Evolutionary conservation across 2,329 filamentous ascomycete genomes (phyloP).

Genomic region (Trichothecium sympodiale): DNA sequence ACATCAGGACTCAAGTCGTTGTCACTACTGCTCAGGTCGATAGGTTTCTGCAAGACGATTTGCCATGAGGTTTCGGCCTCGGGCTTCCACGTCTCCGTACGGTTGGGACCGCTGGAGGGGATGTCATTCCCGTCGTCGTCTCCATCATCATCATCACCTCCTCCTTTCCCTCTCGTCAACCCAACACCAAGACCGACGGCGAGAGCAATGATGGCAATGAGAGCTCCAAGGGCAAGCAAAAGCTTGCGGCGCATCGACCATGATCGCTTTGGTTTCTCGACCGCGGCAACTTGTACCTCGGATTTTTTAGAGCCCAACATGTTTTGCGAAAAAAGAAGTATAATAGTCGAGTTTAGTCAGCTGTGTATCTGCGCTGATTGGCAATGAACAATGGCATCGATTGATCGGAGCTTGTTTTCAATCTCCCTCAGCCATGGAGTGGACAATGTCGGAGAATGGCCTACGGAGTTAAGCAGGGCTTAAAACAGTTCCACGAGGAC

Average conservation of each 20-base stretch:
- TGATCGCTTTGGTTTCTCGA: slow-evolving; percentile 6
- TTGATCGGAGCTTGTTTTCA: no score
- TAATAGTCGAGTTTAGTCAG: no score
- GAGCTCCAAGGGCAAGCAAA: slow-evolving; percentile 12
- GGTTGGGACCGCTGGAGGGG: slow-evolving; percentile 8
- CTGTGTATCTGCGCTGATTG: no score
- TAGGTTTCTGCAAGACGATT: slow-evolving; percentile 40
- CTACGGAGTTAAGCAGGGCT: no score
- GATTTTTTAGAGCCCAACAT: slow-evolving; percentile 3
- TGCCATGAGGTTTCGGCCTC: slow-evolving; percentile 45
- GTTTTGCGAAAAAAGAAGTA: no score
- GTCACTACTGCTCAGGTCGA: slow-evolving; percentile 29
- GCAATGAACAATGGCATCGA: no score
- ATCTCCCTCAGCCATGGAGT: no score
- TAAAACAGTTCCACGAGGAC: no score
- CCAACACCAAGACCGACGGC: slow-evolving; percentile 47
- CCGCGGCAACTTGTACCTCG: neutral
- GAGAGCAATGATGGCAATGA: slow-evolving; percentile 26
- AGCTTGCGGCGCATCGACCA: slow-evolving; percentile 21
- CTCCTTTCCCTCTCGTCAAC: slow-evolving; percentile 24
- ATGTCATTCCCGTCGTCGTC: slow-evolving; percentile 12
- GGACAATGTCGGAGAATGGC: no score
- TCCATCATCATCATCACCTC: slow-evolving; percentile 9
- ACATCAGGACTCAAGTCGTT: slow-evolving; percentile 31
- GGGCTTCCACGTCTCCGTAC: slow-evolving; percentile 35